A percentile compares a stretch with the other conserved stretches of the same genome.
phyloP scores from a whole-genome alignment of 2,329 filamentous ascomycete species.

The Microsporum audouinii region DNA sequence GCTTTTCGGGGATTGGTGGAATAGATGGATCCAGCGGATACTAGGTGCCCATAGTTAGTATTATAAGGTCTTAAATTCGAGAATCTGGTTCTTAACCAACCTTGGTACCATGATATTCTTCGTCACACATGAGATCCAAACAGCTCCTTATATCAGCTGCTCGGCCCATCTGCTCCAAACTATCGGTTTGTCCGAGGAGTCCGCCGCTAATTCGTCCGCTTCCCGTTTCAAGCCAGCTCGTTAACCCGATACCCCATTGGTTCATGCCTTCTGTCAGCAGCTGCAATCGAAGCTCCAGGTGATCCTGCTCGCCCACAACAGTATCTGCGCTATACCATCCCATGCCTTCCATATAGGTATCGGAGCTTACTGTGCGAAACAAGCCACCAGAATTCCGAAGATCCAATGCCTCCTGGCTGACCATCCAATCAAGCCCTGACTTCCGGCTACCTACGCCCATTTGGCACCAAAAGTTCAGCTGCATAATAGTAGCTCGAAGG shows the following conservation, averaged over 20 bases:
- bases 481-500: constrained; percentile 66
- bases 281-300: constrained; percentile 47
- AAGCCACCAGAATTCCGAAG: constrained; percentile 45
- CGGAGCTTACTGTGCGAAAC: constrained; percentile 67
- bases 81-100: constrained; percentile 17
- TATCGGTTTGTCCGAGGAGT: constrained; percentile 19
- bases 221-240: constrained; percentile 41
- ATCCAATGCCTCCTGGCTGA: constrained; percentile 61
- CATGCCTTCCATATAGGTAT: constrained; percentile 68
- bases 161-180: constrained; percentile 21
- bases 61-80: background rate
- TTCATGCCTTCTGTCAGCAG: constrained; percentile 54
- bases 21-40: constrained; percentile 51
- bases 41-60: constrained; percentile 21
- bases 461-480: constrained; percentile 95
- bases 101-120: constrained; percentile 21
- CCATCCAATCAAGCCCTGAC: constrained; percentile 82
- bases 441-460: constrained; percentile 84
- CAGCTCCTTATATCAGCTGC: constrained; percentile 27
- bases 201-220: constrained; percentile 4
- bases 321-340: constrained; percentile 59
- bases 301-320: constrained; percentile 28
- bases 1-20: constrained; percentile 46
- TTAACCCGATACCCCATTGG: constrained; percentile 55
- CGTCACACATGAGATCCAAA: constrained; percentile 26